A percentile compares a stretch with the other conserved stretches of the same genome.
phyloP scores from a whole-genome alignment of 306 rosid species.

The Nissolia schottii region DNA sequence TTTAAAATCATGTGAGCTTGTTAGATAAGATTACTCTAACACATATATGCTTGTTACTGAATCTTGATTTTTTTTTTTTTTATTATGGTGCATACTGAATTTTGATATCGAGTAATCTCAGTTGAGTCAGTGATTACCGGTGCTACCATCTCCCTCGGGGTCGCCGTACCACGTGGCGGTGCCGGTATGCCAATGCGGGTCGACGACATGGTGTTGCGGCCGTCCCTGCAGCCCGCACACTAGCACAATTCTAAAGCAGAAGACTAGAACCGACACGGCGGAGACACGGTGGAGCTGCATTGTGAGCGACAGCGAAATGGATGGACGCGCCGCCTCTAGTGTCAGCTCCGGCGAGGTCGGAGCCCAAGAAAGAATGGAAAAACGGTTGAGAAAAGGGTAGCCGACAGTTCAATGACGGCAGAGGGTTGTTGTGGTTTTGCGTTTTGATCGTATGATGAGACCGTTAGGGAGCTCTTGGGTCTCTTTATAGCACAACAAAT shows the following conservation, averaged over 20 bases:
- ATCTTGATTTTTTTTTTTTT: no score
- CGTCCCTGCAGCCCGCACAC: constrained; percentile 22
- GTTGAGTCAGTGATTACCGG: constrained; percentile 43
- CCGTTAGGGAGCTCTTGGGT: constrained; percentile 21
- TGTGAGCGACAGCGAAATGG: background rate
- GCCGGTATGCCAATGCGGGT: constrained; percentile 70
- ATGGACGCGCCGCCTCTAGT: background rate
- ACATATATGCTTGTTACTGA: no score
- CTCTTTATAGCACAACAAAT: background rate
- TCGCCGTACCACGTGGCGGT: constrained; percentile 92
- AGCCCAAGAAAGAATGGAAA: background rate
- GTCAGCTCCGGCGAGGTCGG: constrained; percentile 12
- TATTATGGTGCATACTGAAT: no score
- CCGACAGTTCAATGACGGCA: constrained; percentile 42
- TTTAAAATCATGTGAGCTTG: no score
- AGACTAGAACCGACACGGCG: constrained; percentile 2
- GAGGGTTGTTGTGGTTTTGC: background rate
- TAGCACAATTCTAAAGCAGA: background rate
- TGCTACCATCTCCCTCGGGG: constrained; percentile 97
- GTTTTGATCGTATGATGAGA: constrained; percentile 15
- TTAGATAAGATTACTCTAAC: no score
- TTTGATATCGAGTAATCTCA: background rate
- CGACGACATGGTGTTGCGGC: constrained; percentile 25
- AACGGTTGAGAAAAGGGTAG: constrained; percentile 6
- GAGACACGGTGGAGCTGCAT: constrained; percentile 43